Evolutionary conservation across 2,329 filamentous ascomycete species (phyloP), one percentile per base, ranked within the genome.

Genomic region (Trichoderma arundinaceum): DNA sequence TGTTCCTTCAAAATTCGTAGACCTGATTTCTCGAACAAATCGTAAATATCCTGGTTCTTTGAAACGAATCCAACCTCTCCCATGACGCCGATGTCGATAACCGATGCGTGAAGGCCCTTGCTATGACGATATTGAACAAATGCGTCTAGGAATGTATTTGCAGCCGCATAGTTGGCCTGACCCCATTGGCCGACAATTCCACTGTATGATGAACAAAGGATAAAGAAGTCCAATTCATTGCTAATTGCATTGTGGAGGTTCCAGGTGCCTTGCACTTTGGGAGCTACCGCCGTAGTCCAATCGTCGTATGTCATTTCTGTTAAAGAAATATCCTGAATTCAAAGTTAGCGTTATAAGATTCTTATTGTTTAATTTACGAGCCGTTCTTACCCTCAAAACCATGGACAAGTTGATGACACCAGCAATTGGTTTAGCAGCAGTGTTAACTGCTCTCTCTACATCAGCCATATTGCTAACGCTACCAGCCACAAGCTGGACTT

Each of bases 401-500:
- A 81, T 80, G 6, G 80, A 73, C 41, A 76, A 69, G 48, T 82
- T 77, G 6, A 83, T 65, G 6, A 82, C 70, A 10, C 80, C 80
- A 13, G 73, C 73, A n/a, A 82, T 71, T 1, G 76, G 75, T 68
- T 68, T 41, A 33, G 69, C 28, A 38, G 67, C 64, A n/a, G 33
- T 61, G 2, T 53, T 49, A 1, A 75, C 64, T 4, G 72, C 70
- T 0, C 59, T 67, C 7, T 71, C 56, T 0, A 80, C 74, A 13
- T 77, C 74, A 0, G 67, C 64, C n/a, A 64, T 58, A 10, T 67
- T 53, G 2, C 69, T 70, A 5, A 80, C 75, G 66, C 75, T 76
- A 41, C 78, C 78, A 2, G 69, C 59, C 13, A 77, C 71, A 1
- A 74, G 72, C 9, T 64, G 66, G 1, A 74, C 71, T 2, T 57